Percentiles rank a stretch among this genome's conserved stretches.
These are phyloP conservation scores for Trametes cingulata DNA, from an alignment of 768 basidiomycete genomes.

Conservation along the genomic window DNA sequence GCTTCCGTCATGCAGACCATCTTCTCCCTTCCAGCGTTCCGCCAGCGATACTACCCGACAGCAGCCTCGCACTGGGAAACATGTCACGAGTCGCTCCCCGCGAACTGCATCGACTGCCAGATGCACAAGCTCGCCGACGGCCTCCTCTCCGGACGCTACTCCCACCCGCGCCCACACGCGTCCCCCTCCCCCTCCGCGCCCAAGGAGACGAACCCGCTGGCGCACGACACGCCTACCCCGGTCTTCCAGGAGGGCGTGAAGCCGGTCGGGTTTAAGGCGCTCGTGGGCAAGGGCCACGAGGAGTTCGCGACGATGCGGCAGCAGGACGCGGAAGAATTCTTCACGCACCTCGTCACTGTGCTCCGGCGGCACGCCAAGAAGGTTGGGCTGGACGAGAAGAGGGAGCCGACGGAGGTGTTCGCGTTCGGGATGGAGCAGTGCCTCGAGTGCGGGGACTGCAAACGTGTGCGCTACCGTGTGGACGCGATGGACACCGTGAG, in stretches of 20 bases:
- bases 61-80: constrained; percentile 53
- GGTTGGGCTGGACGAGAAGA: constrained; percentile 38
- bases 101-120: constrained; percentile 92
- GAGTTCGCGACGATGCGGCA: constrained; percentile 97
- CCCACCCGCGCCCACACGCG: constrained; percentile 51
- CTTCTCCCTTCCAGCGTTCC: constrained; percentile 80
- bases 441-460: constrained; percentile 78
- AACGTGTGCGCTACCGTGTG: constrained; percentile 77
- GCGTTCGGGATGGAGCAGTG: constrained; percentile 85
- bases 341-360: constrained; percentile 74
- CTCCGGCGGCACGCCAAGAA: constrained; percentile 68
- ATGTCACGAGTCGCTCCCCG: constrained; percentile 71
- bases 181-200: constrained; percentile 22
- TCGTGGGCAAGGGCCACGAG: constrained; percentile 89
- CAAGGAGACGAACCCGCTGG: constrained; percentile 34
- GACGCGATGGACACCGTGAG: constrained; percentile 80
- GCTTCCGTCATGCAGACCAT: constrained; percentile 88
- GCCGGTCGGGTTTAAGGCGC: constrained; percentile 81
- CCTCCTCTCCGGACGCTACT: constrained; percentile 89
- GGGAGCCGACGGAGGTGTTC: constrained; percentile 77
- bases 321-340: constrained; percentile 96
- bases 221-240: constrained; percentile 43
- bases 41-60: constrained; percentile 61
- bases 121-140: constrained; percentile 92
- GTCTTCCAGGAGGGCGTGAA: constrained; percentile 84